Conservation (phyloP, 306 rosid genomes). For the Canavalia gladiata region DNA sequence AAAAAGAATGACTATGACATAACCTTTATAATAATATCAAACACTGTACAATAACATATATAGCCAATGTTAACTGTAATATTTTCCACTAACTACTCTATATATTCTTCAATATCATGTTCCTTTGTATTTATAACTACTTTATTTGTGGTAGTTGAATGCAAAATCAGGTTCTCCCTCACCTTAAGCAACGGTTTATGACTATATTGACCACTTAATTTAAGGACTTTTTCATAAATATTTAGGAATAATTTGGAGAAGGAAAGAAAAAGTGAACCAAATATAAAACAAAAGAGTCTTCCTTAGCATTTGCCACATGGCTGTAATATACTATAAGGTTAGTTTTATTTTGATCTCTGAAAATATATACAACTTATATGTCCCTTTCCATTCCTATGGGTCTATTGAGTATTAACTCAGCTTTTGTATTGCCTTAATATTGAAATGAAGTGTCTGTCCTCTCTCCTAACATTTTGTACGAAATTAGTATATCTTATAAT, state of each 20-base stretch:
- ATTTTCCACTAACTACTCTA: constrained; percentile 16
- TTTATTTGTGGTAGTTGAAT: constrained; percentile 3
- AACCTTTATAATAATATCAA: constrained; percentile 47
- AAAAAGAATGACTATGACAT: constrained; percentile 51
- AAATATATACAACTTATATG: too few species aligned
- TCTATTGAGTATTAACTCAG: neutral
- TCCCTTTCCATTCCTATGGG: neutral
- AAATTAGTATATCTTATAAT: neutral
- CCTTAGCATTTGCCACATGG: neutral
- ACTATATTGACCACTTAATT: neutral
- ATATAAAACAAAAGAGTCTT: neutral
- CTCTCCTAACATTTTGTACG: neutral
- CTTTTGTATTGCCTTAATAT: neutral
- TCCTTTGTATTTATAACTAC: constrained; percentile 11
- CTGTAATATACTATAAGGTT: neutral
- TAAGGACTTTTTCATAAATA: neutral
- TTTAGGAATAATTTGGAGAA: constrained; percentile 1
- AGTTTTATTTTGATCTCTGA: neutral
- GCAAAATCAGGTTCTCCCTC: neutral
- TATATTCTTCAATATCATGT: neutral
- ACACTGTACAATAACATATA: constrained; percentile 37
- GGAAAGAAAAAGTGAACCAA: neutral
- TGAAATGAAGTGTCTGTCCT: neutral
- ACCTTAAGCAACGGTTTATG: constrained; percentile 31
- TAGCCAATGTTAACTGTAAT: constrained; percentile 37